Conservation (phyloP, 768 basidiomycete genomes). For the Pluteus cervinus region DNA sequence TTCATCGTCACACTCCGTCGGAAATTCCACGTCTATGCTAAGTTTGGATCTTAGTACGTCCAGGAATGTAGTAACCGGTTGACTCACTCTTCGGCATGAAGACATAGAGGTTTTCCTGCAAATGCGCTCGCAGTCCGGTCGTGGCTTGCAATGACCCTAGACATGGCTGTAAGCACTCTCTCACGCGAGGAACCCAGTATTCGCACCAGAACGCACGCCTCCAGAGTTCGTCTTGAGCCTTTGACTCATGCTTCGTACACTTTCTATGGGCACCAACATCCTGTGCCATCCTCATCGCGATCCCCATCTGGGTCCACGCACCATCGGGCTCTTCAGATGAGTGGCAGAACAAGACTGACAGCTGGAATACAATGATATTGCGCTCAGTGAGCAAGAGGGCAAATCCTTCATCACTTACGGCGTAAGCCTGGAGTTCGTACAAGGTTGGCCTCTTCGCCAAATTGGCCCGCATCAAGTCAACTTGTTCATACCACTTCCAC, state of each 20-base stretch:
- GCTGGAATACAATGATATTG: conserved; percentile 22
- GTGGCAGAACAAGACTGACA: conserved; percentile 42
- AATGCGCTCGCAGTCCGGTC: conserved; percentile 41
- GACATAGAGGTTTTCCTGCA: conserved; percentile 63
- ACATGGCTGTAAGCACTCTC: background rate
- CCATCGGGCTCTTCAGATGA: conserved; percentile 45
- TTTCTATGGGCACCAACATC: conserved; percentile 69
- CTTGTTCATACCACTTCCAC: conserved; percentile 64
- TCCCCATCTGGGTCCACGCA: conserved; percentile 57
- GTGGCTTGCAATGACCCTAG: conserved; percentile 43
- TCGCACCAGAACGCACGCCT: conserved; percentile 59
- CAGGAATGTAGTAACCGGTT: background rate
- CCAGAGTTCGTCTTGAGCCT: conserved; percentile 65
- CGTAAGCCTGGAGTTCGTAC: conserved; percentile 68
- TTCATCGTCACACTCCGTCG: conserved; percentile 59
- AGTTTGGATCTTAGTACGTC: background rate
- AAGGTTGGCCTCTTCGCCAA: conserved; percentile 55
- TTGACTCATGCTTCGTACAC: conserved; percentile 24
- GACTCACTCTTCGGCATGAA: conserved; percentile 72
- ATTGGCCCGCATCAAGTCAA: conserved; percentile 54
- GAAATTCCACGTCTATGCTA: conserved; percentile 70
- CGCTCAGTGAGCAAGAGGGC: conserved; percentile 33
- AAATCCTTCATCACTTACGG: conserved; percentile 43
- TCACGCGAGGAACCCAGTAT: background rate
- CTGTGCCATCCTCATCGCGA: conserved; percentile 66